Evolutionary conservation across 148 eudicot genomes (phyloP).

Genomic region (Silene uniflora): DNA sequence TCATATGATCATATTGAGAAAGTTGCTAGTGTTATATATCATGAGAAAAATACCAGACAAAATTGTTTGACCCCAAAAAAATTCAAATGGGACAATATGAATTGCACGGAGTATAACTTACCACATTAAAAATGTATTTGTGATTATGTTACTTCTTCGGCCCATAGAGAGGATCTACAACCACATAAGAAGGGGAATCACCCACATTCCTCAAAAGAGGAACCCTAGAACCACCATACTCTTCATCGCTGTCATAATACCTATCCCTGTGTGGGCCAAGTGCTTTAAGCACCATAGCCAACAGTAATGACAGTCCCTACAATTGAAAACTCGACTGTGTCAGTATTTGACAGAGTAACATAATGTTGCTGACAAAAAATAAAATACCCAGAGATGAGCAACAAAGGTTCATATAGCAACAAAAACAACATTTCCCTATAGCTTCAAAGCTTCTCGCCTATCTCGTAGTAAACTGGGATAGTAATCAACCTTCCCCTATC

Average conservation of each 20-base stretch:
- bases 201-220: conserved; percentile 66
- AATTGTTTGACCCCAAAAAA: background rate
- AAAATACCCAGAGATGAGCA: background rate
- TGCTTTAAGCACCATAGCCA: conserved; percentile 75
- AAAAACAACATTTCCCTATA: too few species aligned
- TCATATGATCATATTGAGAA: background rate
- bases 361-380: too few species aligned
- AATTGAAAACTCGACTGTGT: conserved; percentile 7
- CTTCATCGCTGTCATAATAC: conserved; percentile 75
- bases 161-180: conserved; percentile 40
- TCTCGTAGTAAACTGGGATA: too few species aligned
- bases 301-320: conserved; percentile 34
- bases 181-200: conserved; percentile 44
- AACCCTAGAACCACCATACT: conserved; percentile 54
- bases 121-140: background rate
- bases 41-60: background rate
- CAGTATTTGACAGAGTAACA: background rate
- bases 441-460: too few species aligned
- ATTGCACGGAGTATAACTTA: conserved; percentile 4
- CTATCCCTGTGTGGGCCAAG: conserved; percentile 61
- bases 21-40: background rate
- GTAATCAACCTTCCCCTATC: too few species aligned
- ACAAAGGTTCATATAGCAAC: too few species aligned
- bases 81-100: background rate
- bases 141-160: conserved; percentile 27